Base-by-base conservation (phyloP, 2,329 filamentous ascomycete species). In the Fusarium pininemorale region DNA sequence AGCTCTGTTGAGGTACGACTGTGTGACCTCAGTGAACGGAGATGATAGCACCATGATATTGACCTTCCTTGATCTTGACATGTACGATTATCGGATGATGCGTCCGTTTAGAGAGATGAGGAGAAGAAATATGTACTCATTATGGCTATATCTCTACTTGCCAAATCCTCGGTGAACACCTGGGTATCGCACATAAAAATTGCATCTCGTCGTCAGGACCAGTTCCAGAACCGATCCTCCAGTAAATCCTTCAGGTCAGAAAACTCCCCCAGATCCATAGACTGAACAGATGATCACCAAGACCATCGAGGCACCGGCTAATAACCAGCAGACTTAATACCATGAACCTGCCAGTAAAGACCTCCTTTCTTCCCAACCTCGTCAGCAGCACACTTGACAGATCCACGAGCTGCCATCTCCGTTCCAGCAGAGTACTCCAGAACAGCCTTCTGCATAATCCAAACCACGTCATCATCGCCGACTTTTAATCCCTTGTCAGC, bases 301-400 rank as follows among this genome's bases (percentile, higher is more conserved):
- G 58, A 69, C 48, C 59, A 62, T 14, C 45, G 44, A 24, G 28
- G 39, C 24, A 30, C 45, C 50, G 28, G 54, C 38, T 60, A 72
- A 20, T 50, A 6, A 41, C 20, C 55, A 30, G 53, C 28, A 30
- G 67, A 59, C 24, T 45, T 41, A 44, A 66, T 24, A 37, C 69
- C 57, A n/a, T 74, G 72, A 38, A 75, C 39, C 70, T 72, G 70
- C 73, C 73, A 75, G 53, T 74, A 68, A 22, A 75, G 60, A 39
- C 55, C 56, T 24, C 66, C 73, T 47, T 69, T 74, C 30, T 38
- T 26, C 11, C 35, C 58, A n/a, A 51, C 66, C n/a, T 57, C 63
- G 14, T 57, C 18, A 41, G 64, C 45, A 55, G 28, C 54, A 13
- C 73, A 75, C 26, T 74, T 55, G 50, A 72, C 61, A 30, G 53